Percentiles rank a stretch among this genome's conserved stretches.
phyloP scores from a whole-genome alignment of 768 basidiomycete genomes.

The Tricholoma terreum region DNA sequence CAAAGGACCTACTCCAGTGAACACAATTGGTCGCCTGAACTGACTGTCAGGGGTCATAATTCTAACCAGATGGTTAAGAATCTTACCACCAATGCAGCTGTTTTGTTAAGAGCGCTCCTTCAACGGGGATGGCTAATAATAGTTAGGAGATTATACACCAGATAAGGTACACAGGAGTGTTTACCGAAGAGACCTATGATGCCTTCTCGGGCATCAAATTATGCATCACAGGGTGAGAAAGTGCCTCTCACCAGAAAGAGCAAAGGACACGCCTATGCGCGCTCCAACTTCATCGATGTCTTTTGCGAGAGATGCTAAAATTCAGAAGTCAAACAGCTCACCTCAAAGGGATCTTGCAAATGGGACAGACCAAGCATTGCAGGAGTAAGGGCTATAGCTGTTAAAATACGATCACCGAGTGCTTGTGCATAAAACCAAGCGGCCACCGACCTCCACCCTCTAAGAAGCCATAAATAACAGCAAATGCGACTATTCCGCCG shows the following conservation, averaged over 20 bases:
- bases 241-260: conserved; percentile 32
- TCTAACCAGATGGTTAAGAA: not conserved
- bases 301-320: conserved; percentile 32
- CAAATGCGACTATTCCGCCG: conserved; percentile 36
- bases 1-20: conserved; percentile 9
- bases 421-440: not conserved
- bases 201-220: conserved; percentile 7
- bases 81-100: conserved; percentile 12
- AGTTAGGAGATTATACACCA: not conserved
- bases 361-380: conserved; percentile 23
- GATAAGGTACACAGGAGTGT: not conserved
- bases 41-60: not conserved
- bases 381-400: conserved; percentile 23
- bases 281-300: conserved; percentile 46
- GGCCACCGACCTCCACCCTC: conserved; percentile 37
- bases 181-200: conserved; percentile 36
- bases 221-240: not conserved
- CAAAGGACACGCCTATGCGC: conserved; percentile 45
- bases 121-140: not conserved
- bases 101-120: conserved; percentile 1
- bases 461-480: conserved; percentile 44
- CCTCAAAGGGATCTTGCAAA: not conserved
- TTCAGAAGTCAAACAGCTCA: not conserved
- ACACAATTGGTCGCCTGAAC: conserved; percentile 12
- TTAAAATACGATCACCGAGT: not conserved